A percentile compares a stretch with the other conserved stretches of the same genome.
Evolutionary conservation across 1,284 basidiomycete species (phyloP).

Genomic region (Calocybe gambosa): DNA sequence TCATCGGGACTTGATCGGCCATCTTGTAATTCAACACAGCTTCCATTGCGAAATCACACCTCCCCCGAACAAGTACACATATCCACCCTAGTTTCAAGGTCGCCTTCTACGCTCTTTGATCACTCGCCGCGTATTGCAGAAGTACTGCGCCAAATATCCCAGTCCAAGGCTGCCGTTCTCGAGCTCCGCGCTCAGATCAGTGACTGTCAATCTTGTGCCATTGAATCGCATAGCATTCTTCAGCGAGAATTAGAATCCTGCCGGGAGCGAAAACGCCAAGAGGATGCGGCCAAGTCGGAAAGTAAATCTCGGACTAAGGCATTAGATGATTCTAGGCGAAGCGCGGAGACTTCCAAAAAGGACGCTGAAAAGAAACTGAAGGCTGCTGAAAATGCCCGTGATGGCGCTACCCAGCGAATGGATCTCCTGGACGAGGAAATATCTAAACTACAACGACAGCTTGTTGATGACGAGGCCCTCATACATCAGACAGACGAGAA

Average conservation of each 20-base stretch:
- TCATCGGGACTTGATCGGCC: constrained; percentile 27
- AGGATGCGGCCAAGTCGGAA: constrained; percentile 75
- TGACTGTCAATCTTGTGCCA: constrained; percentile 58
- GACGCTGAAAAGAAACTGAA: constrained; percentile 88
- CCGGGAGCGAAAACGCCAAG: constrained; percentile 74
- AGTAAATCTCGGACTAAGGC: constrained; percentile 76
- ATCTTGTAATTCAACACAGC: constrained; percentile 26
- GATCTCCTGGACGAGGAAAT: constrained; percentile 69
- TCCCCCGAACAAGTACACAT: constrained; percentile 30
- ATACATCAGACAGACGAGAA: constrained; percentile 41
- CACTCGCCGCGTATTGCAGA: constrained; percentile 71
- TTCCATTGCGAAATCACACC: constrained; percentile 27
- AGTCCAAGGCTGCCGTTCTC: constrained; percentile 57
- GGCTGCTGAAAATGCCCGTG: constrained; percentile 57
- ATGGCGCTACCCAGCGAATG: constrained; percentile 61
- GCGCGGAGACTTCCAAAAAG: constrained; percentile 70
- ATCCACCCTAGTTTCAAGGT: constrained; percentile 28
- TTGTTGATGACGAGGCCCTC: constrained; percentile 46
- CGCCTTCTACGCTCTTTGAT: constrained; percentile 44
- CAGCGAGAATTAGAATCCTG: constrained; percentile 71
- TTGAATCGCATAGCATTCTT: constrained; percentile 59
- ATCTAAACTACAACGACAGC: constrained; percentile 45
- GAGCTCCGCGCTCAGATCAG: constrained; percentile 76
- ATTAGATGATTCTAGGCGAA: constrained; percentile 83
- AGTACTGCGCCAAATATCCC: constrained; percentile 71